Evolutionary conservation across 345 rosid species (phyloP).

Genomic region (Geranium brycei): DNA sequence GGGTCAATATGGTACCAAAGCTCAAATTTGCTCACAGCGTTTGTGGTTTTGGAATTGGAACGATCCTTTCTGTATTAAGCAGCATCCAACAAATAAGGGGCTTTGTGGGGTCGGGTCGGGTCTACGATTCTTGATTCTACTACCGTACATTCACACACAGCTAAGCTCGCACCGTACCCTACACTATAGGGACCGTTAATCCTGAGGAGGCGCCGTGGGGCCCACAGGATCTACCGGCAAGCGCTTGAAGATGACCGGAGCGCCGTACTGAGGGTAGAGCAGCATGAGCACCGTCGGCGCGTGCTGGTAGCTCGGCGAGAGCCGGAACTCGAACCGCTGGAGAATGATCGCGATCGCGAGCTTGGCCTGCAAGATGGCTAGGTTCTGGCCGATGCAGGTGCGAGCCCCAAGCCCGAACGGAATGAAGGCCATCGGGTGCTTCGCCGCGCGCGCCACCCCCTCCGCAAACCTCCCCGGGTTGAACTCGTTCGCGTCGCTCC

Average conservation of each 20-base stretch:
- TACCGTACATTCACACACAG: slow-evolving; percentile 4
- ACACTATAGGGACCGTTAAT: neutral
- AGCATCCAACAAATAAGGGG: too few relatives aligned
- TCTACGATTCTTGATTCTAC: too few relatives aligned
- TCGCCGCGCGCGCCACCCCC: slow-evolving; percentile 64
- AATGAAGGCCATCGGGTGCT: slow-evolving; percentile 56
- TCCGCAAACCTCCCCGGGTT: slow-evolving; percentile 57
- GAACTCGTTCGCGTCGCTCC: slow-evolving; percentile 62
- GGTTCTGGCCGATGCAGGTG: slow-evolving; percentile 66
- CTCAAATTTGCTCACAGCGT: too few relatives aligned
- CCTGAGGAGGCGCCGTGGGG: neutral
- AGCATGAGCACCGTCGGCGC: slow-evolving; percentile 67
- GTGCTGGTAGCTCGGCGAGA: slow-evolving; percentile 61
- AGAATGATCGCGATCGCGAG: slow-evolving; percentile 44
- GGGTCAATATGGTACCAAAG: too few relatives aligned
- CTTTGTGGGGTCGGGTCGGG: too few relatives aligned
- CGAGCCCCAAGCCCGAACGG: slow-evolving; percentile 79
- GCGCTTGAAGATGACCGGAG: slow-evolving; percentile 48
- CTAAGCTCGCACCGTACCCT: neutral
- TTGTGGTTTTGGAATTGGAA: too few relatives aligned
- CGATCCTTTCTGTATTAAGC: too few relatives aligned
- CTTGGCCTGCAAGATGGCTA: slow-evolving; percentile 72
- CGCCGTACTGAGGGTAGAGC: slow-evolving; percentile 68
- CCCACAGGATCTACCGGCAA: slow-evolving; percentile 9
- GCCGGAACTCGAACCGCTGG: slow-evolving; percentile 49